Conservation (phyloP, 73 alveolate genomes). For the Paramecium pentaurelia region DNA sequence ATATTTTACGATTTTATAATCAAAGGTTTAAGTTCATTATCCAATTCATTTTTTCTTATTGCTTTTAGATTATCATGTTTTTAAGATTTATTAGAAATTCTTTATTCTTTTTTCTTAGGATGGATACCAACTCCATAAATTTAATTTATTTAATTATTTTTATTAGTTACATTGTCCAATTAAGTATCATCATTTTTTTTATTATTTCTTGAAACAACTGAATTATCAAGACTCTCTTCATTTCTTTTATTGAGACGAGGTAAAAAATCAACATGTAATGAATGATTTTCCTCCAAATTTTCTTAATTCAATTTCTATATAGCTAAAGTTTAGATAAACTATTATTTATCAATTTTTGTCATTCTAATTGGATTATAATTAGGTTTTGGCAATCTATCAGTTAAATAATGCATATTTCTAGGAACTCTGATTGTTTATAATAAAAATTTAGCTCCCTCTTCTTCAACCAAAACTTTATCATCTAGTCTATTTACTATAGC, state of each 20-base stretch:
- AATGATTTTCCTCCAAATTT: neutral
- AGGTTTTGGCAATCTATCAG: constrained; percentile 91
- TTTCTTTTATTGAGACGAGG: neutral
- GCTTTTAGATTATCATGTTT: neutral
- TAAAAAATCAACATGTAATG: neutral
- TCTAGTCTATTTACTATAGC: constrained; percentile 53
- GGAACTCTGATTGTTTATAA: constrained; percentile 93
- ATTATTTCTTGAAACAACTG: neutral
- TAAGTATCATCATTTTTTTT: neutral
- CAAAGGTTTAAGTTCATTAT: neutral
- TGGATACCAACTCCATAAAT: neutral
- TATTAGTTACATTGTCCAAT: neutral
- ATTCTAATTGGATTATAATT: constrained; percentile 69
- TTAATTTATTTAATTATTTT: neutral
- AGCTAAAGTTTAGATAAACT: constrained; percentile 53
- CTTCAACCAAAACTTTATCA: constrained; percentile 45
- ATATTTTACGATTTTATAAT: neutral
- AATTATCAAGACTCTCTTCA: constrained; percentile 9
- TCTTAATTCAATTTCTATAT: constrained; percentile 1
- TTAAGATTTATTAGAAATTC: constrained; percentile 11
- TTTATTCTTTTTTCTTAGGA: neutral
- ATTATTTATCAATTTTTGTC: constrained; percentile 42
- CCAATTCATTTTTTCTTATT: neutral
- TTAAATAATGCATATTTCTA: constrained; percentile 77
- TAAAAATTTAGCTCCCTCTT: constrained; percentile 53